phyloP scores from a whole-genome alignment of 1,284 basidiomycete genomes.

The Moesziomyces globuligerus region DNA sequence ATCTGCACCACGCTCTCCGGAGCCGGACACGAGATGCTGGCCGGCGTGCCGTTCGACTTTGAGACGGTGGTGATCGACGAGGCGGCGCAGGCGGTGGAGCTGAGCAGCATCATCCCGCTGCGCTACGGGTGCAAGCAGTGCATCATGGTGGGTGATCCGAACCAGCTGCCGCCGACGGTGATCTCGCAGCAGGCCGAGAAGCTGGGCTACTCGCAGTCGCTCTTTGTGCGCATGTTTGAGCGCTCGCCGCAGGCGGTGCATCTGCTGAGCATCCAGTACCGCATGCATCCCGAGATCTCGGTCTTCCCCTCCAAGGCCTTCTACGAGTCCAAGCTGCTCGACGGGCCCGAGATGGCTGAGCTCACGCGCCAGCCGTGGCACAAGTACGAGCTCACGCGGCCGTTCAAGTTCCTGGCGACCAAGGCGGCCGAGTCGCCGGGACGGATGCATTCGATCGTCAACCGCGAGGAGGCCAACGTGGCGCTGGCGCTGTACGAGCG shows the following conservation, averaged over 20 bases:
- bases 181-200: slow-evolving; percentile 85
- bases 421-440: slow-evolving; percentile 72
- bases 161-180: slow-evolving; percentile 96
- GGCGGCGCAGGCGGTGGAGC: slow-evolving; percentile 95
- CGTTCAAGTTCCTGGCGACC: slow-evolving; percentile 81
- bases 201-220: slow-evolving; percentile 84
- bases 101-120: slow-evolving; percentile 95
- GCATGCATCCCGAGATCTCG: slow-evolving; percentile 98
- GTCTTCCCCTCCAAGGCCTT: slow-evolving; percentile 87
- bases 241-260: slow-evolving; percentile 82
- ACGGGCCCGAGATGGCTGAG: slow-evolving; percentile 87
- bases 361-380: slow-evolving; percentile 93
- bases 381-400: slow-evolving; percentile 78
- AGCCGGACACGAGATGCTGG: slow-evolving; percentile 83
- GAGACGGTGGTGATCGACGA: slow-evolving; percentile 98
- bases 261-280: slow-evolving; percentile 96
- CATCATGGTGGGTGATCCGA: slow-evolving; percentile 96
- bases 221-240: slow-evolving; percentile 92
- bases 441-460: slow-evolving; percentile 79
- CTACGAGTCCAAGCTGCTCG: slow-evolving; percentile 81
- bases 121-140: slow-evolving; percentile 86
- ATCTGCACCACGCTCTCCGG: slow-evolving; percentile 93
- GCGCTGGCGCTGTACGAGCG: slow-evolving; percentile 83
- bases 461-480: slow-evolving; percentile 79
- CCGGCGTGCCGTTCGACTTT: slow-evolving; percentile 79